A percentile compares a stretch with the other conserved stretches of the same genome.
Evolutionary conservation across 2,329 filamentous ascomycete species (phyloP).

Genomic region (Trichocomaceae sp.): DNA sequence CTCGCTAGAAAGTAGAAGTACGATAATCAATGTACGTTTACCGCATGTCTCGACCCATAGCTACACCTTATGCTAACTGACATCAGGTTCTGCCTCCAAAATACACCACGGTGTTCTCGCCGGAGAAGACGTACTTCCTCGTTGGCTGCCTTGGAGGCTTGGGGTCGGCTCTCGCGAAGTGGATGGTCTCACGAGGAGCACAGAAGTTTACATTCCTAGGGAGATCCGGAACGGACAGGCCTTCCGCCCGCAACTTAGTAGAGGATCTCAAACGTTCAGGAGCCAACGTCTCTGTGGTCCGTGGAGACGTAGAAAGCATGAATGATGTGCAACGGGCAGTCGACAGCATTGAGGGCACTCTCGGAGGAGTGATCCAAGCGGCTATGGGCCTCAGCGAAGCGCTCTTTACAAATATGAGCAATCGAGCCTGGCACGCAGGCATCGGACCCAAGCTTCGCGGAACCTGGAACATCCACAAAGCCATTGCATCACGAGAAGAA

Average conservation of each 20-base stretch:
- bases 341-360: background rate
- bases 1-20: too few species aligned
- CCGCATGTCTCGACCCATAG: too few species aligned
- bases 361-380: background rate
- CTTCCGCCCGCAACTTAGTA: background rate
- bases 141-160: constrained; percentile 26
- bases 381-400: background rate
- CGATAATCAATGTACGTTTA: too few species aligned
- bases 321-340: background rate
- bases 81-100: too few species aligned
- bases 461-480: constrained; percentile 3
- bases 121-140: constrained; percentile 21
- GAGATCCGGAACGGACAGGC: background rate
- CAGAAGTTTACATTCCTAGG: constrained; percentile 18
- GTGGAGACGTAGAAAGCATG: background rate
- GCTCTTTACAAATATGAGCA: background rate
- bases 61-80: too few species aligned
- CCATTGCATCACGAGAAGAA: background rate
- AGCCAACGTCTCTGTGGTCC: background rate
- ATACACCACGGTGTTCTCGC: background rate
- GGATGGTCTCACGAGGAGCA: constrained; percentile 26
- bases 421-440: background rate
- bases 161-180: constrained; percentile 25
- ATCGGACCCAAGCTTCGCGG: background rate
- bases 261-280: too few species aligned